Conservation (phyloP, 2,329 filamentous ascomycete genomes). For the Xylariales sp. region DNA sequence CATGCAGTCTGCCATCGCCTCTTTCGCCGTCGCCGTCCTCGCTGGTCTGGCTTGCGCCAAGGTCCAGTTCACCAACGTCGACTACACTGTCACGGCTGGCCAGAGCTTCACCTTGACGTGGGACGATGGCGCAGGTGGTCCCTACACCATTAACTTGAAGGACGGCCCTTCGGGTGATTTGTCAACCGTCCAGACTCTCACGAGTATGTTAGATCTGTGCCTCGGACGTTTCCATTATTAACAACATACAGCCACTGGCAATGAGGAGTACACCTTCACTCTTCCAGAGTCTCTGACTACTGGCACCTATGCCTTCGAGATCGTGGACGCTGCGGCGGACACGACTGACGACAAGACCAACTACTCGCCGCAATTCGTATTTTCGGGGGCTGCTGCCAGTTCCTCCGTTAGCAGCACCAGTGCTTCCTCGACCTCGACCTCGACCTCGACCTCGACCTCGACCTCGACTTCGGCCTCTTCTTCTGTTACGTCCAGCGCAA, state of each 20-base stretch:
- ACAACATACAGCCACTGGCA: constrained; percentile 4
- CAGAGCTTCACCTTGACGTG: constrained; percentile 40
- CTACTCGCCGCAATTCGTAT: constrained; percentile 38
- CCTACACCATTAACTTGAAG: constrained; percentile 38
- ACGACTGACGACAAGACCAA: constrained; percentile 35
- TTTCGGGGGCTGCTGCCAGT: constrained; percentile 22
- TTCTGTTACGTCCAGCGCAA: constrained; percentile 8
- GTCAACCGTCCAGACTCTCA: constrained; percentile 28
- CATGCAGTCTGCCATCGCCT: constrained; percentile 28
- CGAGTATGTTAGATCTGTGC: constrained; percentile 26
- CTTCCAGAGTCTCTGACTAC: constrained; percentile 30
- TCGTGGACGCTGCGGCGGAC: constrained; percentile 18
- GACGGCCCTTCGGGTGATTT: constrained; percentile 33
- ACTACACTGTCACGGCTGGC: constrained; percentile 32
- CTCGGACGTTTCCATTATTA: background rate
- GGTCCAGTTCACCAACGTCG: constrained; percentile 30
- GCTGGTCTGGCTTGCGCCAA: constrained; percentile 26
- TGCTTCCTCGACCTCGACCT: constrained; percentile 9
- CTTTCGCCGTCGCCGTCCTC: constrained; percentile 26
- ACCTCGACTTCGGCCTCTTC: constrained; percentile 10
- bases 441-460: constrained; percentile 11
- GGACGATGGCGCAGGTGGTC: constrained; percentile 33
- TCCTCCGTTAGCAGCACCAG: constrained; percentile 13
- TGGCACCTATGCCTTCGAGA: constrained; percentile 42
- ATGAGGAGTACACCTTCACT: constrained; percentile 33